phyloP scores from a whole-genome alignment of 2,329 filamentous ascomycete species.

The Ilyonectria robusta region DNA sequence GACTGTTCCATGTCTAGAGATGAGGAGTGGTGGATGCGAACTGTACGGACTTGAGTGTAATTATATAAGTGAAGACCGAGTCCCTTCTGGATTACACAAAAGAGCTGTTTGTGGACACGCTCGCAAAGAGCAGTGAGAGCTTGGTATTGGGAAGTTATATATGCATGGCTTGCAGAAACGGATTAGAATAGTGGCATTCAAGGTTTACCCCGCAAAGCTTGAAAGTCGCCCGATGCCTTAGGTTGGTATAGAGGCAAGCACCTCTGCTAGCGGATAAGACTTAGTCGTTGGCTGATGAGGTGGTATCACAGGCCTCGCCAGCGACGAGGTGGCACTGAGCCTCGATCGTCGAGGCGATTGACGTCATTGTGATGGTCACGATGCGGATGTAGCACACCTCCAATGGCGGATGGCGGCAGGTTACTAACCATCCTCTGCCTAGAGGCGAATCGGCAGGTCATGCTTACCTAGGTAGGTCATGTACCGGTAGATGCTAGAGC shows the following conservation, averaged over 20 bases:
- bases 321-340: slow-evolving; percentile 35
- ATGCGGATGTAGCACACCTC: slow-evolving; percentile 29
- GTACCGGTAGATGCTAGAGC: not conserved
- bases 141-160: not conserved
- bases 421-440: slow-evolving; percentile 1
- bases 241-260: slow-evolving; percentile 9
- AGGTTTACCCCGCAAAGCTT: slow-evolving; percentile 49
- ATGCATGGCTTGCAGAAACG: not conserved
- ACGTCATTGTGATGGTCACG: slow-evolving; percentile 50
- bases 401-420: not conserved
- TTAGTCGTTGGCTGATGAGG: slow-evolving; percentile 8
- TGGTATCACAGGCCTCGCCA: slow-evolving; percentile 6
- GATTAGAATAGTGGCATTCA: slow-evolving; percentile 21
- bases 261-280: slow-evolving; percentile 6
- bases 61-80: not conserved
- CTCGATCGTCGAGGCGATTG: slow-evolving; percentile 43
- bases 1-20: slow-evolving; percentile 42
- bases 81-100: not conserved
- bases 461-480: not conserved
- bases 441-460: not conserved
- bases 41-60: not conserved
- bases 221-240: slow-evolving; percentile 20
- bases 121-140: not conserved
- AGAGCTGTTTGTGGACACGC: not conserved
- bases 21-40: not conserved